Conservation (phyloP, 2,329 filamentous ascomycete genomes). For the Esteya vermicola region DNA sequence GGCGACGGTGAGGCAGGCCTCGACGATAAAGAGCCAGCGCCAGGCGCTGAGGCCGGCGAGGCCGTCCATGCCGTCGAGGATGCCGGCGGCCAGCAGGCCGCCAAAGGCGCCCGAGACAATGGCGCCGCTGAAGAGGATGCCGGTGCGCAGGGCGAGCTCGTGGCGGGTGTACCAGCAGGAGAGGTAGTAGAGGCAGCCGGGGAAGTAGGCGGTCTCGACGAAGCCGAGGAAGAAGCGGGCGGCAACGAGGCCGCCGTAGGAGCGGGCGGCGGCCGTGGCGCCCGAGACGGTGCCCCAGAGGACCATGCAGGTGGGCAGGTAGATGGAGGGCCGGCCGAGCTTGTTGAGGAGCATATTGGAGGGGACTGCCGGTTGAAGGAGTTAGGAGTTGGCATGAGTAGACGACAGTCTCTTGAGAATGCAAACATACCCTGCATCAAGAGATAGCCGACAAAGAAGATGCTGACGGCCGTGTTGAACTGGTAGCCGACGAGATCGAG, state of each 20-base stretch:
- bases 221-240: constrained; percentile 4
- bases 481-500: constrained; percentile 3
- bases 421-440: too few relatives aligned
- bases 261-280: neutral
- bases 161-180: constrained; percentile 11
- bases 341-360: constrained; percentile 2
- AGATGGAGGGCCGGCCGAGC: neutral
- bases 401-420: too few relatives aligned
- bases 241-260: neutral
- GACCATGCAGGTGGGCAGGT: neutral
- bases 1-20: constrained; percentile 43
- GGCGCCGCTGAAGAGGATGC: constrained; percentile 11
- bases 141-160: constrained; percentile 11
- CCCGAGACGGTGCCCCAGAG: neutral
- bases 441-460: constrained; percentile 5
- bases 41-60: constrained; percentile 29
- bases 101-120: constrained; percentile 9
- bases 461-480: constrained; percentile 5
- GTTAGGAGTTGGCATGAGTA: too few relatives aligned
- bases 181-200: constrained; percentile 33
- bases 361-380: neutral
- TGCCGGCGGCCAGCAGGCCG: constrained; percentile 22
- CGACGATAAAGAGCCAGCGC: constrained; percentile 33
- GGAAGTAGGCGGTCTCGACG: constrained; percentile 15
- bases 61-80: constrained; percentile 39